Evolutionary conservation across 768 basidiomycete genomes (phyloP).

Genomic region (Phanerodontia chrysosporium): DNA sequence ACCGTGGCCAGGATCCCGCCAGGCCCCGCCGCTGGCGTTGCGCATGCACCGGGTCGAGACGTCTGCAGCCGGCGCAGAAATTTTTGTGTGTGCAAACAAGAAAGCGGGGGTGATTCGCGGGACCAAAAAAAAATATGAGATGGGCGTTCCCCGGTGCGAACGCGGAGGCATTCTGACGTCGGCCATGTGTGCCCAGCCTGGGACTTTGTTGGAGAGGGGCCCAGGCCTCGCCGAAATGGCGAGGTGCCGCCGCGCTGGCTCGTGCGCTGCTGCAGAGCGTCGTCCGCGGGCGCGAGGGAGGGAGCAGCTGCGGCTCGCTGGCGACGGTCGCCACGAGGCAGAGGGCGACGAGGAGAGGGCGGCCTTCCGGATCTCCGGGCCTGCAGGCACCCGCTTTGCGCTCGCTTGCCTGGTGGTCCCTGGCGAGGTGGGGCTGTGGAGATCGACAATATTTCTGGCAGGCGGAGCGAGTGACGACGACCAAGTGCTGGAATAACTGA

Average conservation of each 20-base stretch:
- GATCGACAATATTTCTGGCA: not conserved
- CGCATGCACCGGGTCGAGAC: not conserved
- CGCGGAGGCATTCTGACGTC: not conserved
- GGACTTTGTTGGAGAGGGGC: not conserved
- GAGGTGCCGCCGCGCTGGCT: not conserved
- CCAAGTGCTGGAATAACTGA: too few species aligned
- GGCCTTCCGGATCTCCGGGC: too few species aligned
- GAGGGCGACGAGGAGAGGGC: too few species aligned
- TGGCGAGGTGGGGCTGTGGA: not conserved
- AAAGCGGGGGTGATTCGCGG: not conserved
- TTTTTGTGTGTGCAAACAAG: too few species aligned
- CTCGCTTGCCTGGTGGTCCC: too few species aligned
- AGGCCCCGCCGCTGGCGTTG: not conserved
- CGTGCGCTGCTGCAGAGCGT: too few species aligned
- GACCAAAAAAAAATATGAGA: too few species aligned
- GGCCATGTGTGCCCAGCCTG: conserved; percentile 3
- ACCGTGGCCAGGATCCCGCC: not conserved
- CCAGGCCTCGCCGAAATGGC: not conserved
- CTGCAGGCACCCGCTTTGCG: not conserved
- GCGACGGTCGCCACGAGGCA: too few species aligned
- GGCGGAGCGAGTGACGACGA: not conserved
- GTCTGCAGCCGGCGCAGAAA: not conserved
- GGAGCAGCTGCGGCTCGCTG: too few species aligned
- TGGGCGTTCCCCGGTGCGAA: not conserved
- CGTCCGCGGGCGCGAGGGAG: too few species aligned